Conservation (phyloP, 1,139 yeast species). For the Yamadazyma epiphylla region DNA sequence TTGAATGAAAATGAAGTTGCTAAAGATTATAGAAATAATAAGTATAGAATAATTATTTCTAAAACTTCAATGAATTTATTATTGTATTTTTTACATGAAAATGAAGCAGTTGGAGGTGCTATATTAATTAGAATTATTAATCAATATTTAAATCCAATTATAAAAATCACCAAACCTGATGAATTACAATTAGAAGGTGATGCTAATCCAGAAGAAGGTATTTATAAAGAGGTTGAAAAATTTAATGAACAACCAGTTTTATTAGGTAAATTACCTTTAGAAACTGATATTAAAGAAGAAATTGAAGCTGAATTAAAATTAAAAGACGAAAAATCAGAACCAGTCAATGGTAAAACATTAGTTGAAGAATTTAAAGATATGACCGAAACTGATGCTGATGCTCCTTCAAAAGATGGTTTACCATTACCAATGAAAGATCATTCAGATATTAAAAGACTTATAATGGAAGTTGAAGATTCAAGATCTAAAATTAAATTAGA, state of each 20-base stretch:
- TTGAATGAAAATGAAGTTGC: slow-evolving; percentile 81
- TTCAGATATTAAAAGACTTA: slow-evolving; percentile 73
- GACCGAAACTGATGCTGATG: slow-evolving; percentile 51
- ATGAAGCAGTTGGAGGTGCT: slow-evolving; percentile 91
- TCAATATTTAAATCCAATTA: slow-evolving; percentile 74
- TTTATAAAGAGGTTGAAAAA: slow-evolving; percentile 48
- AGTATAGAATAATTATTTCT: slow-evolving; percentile 73
- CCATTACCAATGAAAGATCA: slow-evolving; percentile 87
- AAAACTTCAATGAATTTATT: slow-evolving; percentile 82
- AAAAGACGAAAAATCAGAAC: slow-evolving; percentile 56
- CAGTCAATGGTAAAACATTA: slow-evolving; percentile 37
- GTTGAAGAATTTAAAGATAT: slow-evolving; percentile 49
- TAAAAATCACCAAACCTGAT: slow-evolving; percentile 46
- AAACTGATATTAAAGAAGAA: slow-evolving; percentile 80
- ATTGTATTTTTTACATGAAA: slow-evolving; percentile 83
- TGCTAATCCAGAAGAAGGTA: slow-evolving; percentile 60
- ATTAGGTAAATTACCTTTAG: slow-evolving; percentile 81
- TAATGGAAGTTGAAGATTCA: slow-evolving; percentile 76
- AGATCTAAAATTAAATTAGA: slow-evolving; percentile 62
- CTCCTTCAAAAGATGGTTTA: slow-evolving; percentile 69
- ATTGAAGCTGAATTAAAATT: slow-evolving; percentile 78
- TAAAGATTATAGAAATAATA: slow-evolving; percentile 64
- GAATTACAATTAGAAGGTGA: slow-evolving; percentile 44
- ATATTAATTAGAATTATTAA: slow-evolving; percentile 80
- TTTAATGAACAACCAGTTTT: slow-evolving; percentile 72